Evolutionary conservation across 2,329 filamentous ascomycete species (phyloP).

Genomic region (Paraconiothyrium brasiliense): DNA sequence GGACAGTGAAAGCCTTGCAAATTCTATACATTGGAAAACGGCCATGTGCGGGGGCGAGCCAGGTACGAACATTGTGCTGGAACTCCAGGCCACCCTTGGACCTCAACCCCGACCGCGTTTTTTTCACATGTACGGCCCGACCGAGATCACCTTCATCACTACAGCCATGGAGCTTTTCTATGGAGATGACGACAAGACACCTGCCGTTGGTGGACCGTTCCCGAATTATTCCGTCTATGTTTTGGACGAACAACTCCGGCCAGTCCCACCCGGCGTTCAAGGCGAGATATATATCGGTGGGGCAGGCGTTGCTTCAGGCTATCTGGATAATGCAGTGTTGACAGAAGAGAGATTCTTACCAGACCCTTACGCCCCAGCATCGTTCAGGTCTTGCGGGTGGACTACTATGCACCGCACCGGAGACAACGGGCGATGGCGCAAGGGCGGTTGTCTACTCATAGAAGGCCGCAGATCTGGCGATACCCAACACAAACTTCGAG

Average conservation of each 20-base stretch:
- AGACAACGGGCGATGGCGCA: constrained; percentile 48
- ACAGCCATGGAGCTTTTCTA: neutral
- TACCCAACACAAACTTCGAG: constrained; percentile 58
- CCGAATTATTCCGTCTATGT: constrained; percentile 24
- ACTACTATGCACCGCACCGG: constrained; percentile 51
- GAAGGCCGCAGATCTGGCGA: constrained; percentile 54
- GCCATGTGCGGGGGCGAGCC: constrained; percentile 41
- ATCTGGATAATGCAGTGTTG: constrained; percentile 35
- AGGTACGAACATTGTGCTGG: neutral
- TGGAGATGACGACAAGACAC: neutral
- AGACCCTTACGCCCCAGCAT: constrained; percentile 2
- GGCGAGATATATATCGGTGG: constrained; percentile 58
- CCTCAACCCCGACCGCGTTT: constrained; percentile 9
- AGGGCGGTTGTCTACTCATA: constrained; percentile 48
- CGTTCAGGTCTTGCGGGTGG: neutral
- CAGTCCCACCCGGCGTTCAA: constrained; percentile 13
- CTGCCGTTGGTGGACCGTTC: neutral
- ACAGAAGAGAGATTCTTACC: constrained; percentile 31
- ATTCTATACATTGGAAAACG: constrained; percentile 35
- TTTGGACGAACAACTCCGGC: constrained; percentile 14
- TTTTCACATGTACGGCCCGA: constrained; percentile 23
- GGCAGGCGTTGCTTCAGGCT: constrained; percentile 48
- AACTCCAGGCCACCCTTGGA: neutral
- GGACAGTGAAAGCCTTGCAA: constrained; percentile 20
- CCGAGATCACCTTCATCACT: constrained; percentile 21